Evolutionary conservation across 345 rosid genomes (phyloP), one percentile per base, ranked within the genome.

Genomic region (Turritis glabra): DNA sequence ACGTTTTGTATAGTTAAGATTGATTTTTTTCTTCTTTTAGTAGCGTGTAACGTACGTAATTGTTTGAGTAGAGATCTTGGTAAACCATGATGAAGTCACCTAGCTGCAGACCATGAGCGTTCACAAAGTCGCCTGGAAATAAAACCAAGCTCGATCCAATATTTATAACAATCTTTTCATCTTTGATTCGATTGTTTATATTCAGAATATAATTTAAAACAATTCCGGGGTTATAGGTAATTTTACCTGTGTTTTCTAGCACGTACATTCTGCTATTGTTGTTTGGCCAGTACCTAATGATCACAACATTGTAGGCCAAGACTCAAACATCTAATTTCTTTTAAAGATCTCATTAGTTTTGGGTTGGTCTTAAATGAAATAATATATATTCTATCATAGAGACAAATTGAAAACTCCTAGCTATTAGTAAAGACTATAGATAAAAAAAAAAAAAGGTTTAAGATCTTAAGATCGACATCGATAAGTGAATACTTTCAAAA

Each of bases 221-320:
- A 6, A 8, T 3, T 43, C 2, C 11, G 5, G 19, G 8, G 22
- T 56, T 69, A 22, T 38, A 30, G 1, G 19, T 25, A 10, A 57
- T 0, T 84, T 53, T 64, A 96, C 99, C 99, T 5, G 98, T 95
- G 55, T 96, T 96, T 80, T 96, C 99, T 8, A 96, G 88, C 35
- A 96, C 98, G 57, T 96, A 92, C 98, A 96, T 96, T 50, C 98
- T 77, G 74, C 99, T 96, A 61, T 88, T 96, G 89, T 96, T 96
- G 65, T 92, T 92, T 18, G 99, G 99, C 98, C 99, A 92, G 78
- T 86, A 96, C 88, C 99, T 96, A 88, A 18, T 53, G 35, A 81
- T 61, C 19, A 77, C 11, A 58, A 67, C 40, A 44, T 62, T 61
- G n/a, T n/a, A 75, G 59, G 14, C 23, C 37, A 50, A 46, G 8